A percentile compares a stretch with the other conserved stretches of the same genome.
These are phyloP conservation scores for Arctostaphylos glauca DNA, from an alignment of 148 eudicot genomes.

Conservation along the genomic window DNA sequence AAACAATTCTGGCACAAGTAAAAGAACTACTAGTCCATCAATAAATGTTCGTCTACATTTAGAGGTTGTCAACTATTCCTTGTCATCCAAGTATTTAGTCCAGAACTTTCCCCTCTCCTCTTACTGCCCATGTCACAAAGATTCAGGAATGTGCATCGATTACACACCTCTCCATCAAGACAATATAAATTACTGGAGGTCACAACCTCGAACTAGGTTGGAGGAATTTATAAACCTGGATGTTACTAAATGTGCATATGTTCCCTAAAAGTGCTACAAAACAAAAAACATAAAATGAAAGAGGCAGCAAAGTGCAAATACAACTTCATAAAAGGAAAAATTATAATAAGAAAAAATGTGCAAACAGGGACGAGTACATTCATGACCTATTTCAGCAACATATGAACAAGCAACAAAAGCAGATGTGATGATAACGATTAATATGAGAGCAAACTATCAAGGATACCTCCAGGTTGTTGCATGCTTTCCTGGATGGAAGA, in stretches of 20 bases:
- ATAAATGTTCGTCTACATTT: background rate
- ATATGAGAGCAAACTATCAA: conserved; percentile 17
- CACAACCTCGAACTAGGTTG: background rate
- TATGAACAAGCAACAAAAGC: background rate
- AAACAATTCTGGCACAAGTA: background rate
- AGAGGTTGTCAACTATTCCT: background rate
- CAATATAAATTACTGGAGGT: background rate
- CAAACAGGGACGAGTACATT: background rate
- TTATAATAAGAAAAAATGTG: background rate
- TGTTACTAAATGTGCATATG: background rate
- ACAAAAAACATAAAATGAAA: background rate
- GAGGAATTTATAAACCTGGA: background rate
- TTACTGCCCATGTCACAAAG: background rate
- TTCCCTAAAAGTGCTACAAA: background rate
- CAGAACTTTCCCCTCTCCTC: background rate
- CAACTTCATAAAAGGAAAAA: background rate
- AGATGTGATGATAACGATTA: conserved; percentile 11
- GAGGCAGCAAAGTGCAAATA: conserved; percentile 4
- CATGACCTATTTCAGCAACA: background rate
- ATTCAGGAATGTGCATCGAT: background rate
- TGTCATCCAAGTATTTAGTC: background rate
- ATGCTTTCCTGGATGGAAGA: conserved; percentile 66
- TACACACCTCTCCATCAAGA: background rate
- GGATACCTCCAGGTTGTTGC: conserved; percentile 79
- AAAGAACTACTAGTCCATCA: background rate